These are phyloP conservation scores for Sphagnum fallax DNA, from an alignment of 228 moss, liverwort and hornwort species.

Conservation along the genomic window DNA sequence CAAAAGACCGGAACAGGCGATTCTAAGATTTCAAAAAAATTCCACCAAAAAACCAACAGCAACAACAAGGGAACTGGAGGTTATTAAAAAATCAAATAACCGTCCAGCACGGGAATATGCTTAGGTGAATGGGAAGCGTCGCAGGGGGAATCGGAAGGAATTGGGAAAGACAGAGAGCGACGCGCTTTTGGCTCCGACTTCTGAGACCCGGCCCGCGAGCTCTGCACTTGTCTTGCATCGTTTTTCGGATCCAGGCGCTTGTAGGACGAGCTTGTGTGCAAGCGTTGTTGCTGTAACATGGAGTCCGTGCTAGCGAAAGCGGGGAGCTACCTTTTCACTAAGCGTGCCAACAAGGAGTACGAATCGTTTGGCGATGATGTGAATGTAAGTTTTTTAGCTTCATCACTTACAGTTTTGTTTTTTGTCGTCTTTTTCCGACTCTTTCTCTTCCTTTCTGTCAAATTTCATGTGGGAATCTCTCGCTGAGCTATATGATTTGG, in stretches of 20 bases:
- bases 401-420: background rate
- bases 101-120: too few relatives aligned
- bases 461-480: background rate
- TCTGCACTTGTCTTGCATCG: too few relatives aligned
- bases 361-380: slow-evolving; percentile 50
- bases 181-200: too few relatives aligned
- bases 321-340: slow-evolving; percentile 45
- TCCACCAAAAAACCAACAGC: too few relatives aligned
- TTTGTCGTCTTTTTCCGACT: background rate
- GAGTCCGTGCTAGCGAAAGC: slow-evolving; percentile 51
- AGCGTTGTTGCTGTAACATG: background rate
- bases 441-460: background rate
- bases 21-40: too few relatives aligned
- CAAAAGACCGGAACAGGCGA: too few relatives aligned
- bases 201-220: too few relatives aligned
- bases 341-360: slow-evolving; percentile 41
- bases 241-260: background rate
- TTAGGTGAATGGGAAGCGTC: too few relatives aligned
- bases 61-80: too few relatives aligned
- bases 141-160: background rate
- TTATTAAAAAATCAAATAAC: too few relatives aligned
- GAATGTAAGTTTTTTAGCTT: slow-evolving; percentile 15
- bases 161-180: background rate
- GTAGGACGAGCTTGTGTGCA: background rate
- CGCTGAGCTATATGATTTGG: too few relatives aligned